phyloP scores from a whole-genome alignment of 148 eudicot species.

The Chenopodium suecicum region DNA sequence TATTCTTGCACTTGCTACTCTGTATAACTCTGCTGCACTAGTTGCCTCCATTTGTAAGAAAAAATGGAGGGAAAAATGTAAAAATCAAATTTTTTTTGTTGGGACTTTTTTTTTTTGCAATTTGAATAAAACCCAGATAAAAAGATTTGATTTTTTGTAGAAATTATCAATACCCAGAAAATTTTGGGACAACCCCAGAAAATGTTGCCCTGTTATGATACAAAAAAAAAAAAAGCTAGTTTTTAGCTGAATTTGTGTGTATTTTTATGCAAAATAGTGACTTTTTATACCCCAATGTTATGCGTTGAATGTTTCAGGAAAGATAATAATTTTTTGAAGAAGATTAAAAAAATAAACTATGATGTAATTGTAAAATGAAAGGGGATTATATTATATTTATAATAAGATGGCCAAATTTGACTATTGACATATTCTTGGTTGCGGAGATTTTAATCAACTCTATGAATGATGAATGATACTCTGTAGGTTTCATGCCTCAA shows the following conservation, averaged over 20 bases:
- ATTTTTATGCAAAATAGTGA: neutral
- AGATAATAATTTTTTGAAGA: neutral
- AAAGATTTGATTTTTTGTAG: neutral
- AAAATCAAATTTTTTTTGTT: neutral
- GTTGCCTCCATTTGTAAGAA: conserved; percentile 38
- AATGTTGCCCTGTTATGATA: neutral
- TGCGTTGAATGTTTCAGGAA: neutral
- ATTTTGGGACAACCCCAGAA: conserved; percentile 4
- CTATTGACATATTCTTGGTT: neutral
- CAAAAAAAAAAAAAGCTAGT: neutral
- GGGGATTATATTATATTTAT: neutral
- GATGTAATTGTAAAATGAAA: neutral
- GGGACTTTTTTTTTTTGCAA: neutral
- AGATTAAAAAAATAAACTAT: neutral
- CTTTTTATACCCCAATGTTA: neutral
- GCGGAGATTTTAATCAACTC: neutral
- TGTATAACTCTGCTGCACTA: conserved; percentile 39
- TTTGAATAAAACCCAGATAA: neutral
- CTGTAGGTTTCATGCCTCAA: no score
- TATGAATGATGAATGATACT: neutral
- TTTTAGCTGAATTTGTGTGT: neutral
- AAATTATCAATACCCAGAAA: conserved; percentile 1
- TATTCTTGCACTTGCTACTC: conserved; percentile 57
- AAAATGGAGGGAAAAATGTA: neutral
- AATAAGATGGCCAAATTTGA: conserved; percentile 16